A percentile compares a stretch with the other conserved stretches of the same genome.
Evolutionary conservation across 352 stramenopile species (phyloP).

Genomic region (Globisporangium cystogenes): DNA sequence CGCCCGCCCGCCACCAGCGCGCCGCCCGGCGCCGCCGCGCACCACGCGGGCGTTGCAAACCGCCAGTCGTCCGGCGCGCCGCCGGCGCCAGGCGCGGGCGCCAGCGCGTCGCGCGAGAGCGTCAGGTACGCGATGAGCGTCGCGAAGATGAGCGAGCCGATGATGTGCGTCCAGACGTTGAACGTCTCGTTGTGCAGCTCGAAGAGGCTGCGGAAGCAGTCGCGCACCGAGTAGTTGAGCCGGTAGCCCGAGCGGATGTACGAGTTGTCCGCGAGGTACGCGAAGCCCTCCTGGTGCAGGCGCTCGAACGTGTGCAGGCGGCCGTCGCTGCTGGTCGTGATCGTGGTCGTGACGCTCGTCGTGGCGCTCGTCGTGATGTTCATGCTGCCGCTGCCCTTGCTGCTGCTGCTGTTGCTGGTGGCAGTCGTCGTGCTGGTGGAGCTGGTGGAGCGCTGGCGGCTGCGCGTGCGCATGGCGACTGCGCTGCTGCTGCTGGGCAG

Average conservation of each 20-base stretch:
- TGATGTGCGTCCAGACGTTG: conserved; percentile 87
- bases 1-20: conserved; percentile 36
- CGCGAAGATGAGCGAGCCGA: conserved; percentile 83
- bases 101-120: conserved; percentile 45
- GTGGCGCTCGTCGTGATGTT: conserved; percentile 10
- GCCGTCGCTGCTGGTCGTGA: conserved; percentile 3
- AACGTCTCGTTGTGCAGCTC: conserved; percentile 88
- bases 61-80: conserved; percentile 4
- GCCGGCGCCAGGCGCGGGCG: not conserved
- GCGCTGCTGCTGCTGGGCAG: conserved; percentile 5
- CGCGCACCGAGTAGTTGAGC: conserved; percentile 71
- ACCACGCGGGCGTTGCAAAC: conserved; percentile 26
- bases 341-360: conserved; percentile 3
- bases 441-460: conserved; percentile 7
- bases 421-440: not conserved
- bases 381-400: too few species aligned
- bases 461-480: conserved; percentile 14
- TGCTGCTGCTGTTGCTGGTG: too few species aligned
- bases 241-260: conserved; percentile 86
- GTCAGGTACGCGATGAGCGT: conserved; percentile 71
- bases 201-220: conserved; percentile 80
- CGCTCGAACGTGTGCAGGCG: conserved; percentile 68
- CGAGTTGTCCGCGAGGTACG: conserved; percentile 81
- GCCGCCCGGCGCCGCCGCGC: conserved; percentile 14
- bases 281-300: conserved; percentile 73